phyloP scores from a whole-genome alignment of 225 moss, liverwort and hornwort species.

The Antitrichia curtipendula region DNA sequence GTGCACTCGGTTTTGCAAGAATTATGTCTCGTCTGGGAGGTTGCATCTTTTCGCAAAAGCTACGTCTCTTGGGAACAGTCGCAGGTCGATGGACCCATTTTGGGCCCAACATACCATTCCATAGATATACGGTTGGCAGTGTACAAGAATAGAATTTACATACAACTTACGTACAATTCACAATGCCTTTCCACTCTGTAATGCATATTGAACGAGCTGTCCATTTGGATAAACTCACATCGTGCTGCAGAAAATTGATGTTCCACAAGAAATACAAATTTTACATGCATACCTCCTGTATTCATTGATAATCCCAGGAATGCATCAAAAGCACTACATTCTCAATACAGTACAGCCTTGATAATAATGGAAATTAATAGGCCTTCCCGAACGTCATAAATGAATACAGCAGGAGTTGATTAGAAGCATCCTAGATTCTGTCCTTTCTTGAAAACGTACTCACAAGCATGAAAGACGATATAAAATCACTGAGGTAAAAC shows the following conservation, averaged over 20 bases:
- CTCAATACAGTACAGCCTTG: neutral
- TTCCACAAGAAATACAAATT: neutral
- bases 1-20: neutral
- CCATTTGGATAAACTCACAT: neutral
- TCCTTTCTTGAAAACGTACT: neutral
- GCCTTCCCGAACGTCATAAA: neutral
- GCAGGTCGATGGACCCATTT: too few relatives aligned
- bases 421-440: neutral
- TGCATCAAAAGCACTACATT: neutral
- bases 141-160: neutral
- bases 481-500: neutral
- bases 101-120: neutral
- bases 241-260: neutral
- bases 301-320: neutral
- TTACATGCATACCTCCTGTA: neutral
- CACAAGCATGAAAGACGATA: neutral
- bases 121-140: neutral
- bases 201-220: neutral
- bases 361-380: neutral
- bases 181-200: too few relatives aligned
- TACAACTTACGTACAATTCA: neutral
- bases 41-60: neutral
- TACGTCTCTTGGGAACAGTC: neutral
- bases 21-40: neutral
- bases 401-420: neutral